Conservation (phyloP, 306 rosid genomes). For the Fragaria ananassa region DNA sequence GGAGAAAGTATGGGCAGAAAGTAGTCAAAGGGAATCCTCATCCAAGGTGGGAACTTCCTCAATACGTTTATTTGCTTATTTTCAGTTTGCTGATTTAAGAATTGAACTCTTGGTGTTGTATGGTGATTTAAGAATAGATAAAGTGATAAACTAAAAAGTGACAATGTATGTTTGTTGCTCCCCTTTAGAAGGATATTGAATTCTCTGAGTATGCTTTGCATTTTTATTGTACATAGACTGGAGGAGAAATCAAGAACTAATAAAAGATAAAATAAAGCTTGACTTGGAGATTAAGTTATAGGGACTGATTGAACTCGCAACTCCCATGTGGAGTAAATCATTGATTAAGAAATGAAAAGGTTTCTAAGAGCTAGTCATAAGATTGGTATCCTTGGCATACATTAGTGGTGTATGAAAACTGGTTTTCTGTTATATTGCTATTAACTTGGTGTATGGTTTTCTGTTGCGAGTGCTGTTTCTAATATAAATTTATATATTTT, state of each 20-base stretch:
- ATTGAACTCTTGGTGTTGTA: not conserved
- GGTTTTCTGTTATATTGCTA: not conserved
- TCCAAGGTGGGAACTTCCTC: constrained; percentile 66
- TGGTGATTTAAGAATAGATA: not conserved
- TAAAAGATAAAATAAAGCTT: not conserved
- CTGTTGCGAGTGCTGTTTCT: constrained; percentile 11
- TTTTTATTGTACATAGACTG: constrained; percentile 2
- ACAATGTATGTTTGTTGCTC: constrained; percentile 13
- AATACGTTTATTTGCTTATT: constrained; percentile 13
- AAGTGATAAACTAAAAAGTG: not conserved
- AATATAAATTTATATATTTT: constrained; percentile 17
- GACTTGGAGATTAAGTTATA: not conserved
- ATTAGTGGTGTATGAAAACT: not conserved
- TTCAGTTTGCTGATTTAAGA: not conserved
- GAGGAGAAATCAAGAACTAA: not conserved
- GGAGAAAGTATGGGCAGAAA: constrained; percentile 99
- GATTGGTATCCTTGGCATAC: not conserved
- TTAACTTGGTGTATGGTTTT: not conserved
- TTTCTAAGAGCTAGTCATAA: not conserved
- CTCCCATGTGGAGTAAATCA: not conserved
- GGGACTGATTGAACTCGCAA: not conserved
- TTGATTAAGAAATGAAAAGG: not conserved
- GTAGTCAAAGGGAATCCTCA: constrained; percentile 98
- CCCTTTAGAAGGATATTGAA: constrained; percentile 4
- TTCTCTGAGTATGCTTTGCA: not conserved